Evolutionary conservation across 805 yeast species (phyloP).

Genomic region (Ogataea ramenticola): DNA sequence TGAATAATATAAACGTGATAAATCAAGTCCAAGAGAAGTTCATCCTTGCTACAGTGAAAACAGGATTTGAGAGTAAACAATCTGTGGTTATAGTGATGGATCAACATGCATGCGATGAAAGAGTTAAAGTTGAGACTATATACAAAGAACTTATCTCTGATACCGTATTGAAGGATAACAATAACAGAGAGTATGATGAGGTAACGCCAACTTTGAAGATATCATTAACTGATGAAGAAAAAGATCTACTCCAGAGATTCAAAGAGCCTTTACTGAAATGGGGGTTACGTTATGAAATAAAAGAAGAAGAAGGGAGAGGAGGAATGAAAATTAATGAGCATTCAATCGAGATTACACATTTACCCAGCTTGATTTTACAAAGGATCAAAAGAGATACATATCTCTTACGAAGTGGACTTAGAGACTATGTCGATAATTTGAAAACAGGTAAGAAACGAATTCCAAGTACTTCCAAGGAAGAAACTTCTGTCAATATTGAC

Average conservation of each 20-base stretch:
- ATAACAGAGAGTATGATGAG: background rate
- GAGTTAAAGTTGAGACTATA: slow-evolving; percentile 52
- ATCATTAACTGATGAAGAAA: slow-evolving; percentile 24
- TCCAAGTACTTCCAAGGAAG: no score
- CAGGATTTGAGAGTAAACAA: background rate
- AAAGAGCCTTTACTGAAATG: slow-evolving; percentile 27
- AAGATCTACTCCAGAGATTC: slow-evolving; percentile 23
- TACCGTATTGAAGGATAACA: slow-evolving; percentile 9
- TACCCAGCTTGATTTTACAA: slow-evolving; percentile 35
- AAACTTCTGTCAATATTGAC: no score
- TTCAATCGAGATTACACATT: slow-evolving; percentile 26
- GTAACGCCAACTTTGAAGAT: slow-evolving; percentile 12
- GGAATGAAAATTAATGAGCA: no score
- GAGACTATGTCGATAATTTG: slow-evolving; percentile 39
- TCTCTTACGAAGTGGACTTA: slow-evolving; percentile 30
- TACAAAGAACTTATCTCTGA: slow-evolving; percentile 29
- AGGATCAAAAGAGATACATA: slow-evolving; percentile 13
- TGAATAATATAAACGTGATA: slow-evolving; percentile 28
- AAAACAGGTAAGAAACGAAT: slow-evolving; percentile 22
- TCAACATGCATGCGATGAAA: slow-evolving; percentile 84
- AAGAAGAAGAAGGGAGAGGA: no score
- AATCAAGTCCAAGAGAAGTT: slow-evolving; percentile 62
- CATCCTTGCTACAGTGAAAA: slow-evolving; percentile 35
- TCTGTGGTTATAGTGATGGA: slow-evolving; percentile 43
- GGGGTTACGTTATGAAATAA: slow-evolving; percentile 30